These are phyloP conservation scores for Pythium apleroticum DNA, from an alignment of 352 stramenopile species.

Conservation along the genomic window DNA sequence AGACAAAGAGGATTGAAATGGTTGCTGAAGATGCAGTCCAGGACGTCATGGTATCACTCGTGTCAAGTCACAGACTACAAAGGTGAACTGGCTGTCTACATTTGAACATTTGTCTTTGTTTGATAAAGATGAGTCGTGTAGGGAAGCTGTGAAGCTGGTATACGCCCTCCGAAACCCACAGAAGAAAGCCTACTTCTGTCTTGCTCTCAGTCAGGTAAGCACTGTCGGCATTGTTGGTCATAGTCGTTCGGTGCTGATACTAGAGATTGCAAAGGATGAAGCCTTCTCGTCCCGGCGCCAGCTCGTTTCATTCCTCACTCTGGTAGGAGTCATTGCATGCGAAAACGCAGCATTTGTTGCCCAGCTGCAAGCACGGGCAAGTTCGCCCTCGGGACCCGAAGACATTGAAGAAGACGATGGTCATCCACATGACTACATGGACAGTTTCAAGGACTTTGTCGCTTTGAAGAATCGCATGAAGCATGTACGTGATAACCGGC, in stretches of 20 bases:
- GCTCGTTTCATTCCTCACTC: constrained; percentile 18
- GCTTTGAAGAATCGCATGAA: constrained; percentile 21
- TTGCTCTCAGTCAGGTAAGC: constrained; percentile 22
- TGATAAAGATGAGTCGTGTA: background rate
- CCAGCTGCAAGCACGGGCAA: background rate
- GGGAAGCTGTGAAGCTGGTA: constrained; percentile 21
- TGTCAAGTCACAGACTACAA: constrained; percentile 7
- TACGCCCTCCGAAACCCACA: constrained; percentile 18
- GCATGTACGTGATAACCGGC: constrained; percentile 4
- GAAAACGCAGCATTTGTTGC: constrained; percentile 20
- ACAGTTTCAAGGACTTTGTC: constrained; percentile 16
- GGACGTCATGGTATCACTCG: background rate
- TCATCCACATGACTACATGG: constrained; percentile 23
- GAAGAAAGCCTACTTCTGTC: constrained; percentile 22
- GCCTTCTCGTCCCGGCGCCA: constrained; percentile 11
- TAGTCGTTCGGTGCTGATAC: background rate
- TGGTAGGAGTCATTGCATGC: constrained; percentile 22
- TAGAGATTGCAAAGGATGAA: constrained; percentile 13
- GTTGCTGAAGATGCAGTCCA: constrained; percentile 6
- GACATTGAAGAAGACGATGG: background rate
- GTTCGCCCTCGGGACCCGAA: background rate
- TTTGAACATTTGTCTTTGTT: too few relatives aligned
- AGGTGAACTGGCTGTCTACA: constrained; percentile 6
- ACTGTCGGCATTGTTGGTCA: background rate
- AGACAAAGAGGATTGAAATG: background rate